Conservation (phyloP, 306 rosid species). For the Crotalaria pallida region DNA sequence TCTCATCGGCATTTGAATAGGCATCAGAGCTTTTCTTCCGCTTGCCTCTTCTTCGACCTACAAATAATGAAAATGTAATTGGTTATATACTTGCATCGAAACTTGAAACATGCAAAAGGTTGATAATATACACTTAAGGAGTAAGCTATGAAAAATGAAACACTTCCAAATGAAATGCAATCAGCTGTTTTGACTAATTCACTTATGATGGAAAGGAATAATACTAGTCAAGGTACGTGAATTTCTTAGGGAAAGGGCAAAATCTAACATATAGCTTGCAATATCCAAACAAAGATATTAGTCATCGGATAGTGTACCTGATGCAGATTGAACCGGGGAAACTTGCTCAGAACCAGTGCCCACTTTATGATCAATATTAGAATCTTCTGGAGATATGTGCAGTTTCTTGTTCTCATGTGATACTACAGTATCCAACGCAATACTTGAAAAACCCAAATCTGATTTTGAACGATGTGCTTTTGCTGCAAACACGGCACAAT, state of each 20-base stretch:
- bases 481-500: conserved; percentile 11
- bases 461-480: conserved; percentile 22
- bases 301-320: conserved; percentile 32
- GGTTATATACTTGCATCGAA: background rate
- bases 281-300: background rate
- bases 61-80: conserved; percentile 14
- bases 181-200: background rate
- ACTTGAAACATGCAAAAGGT: background rate
- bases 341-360: conserved; percentile 21
- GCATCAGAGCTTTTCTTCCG: conserved; percentile 32
- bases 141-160: background rate
- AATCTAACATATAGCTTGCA: background rate
- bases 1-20: too few species aligned
- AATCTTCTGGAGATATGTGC: conserved; percentile 2
- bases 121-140: background rate
- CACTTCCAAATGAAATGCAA: background rate
- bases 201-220: background rate
- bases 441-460: conserved; percentile 12
- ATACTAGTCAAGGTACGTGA: background rate
- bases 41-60: conserved; percentile 49
- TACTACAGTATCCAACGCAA: conserved; percentile 14
- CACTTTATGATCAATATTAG: conserved; percentile 21
- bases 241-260: background rate
- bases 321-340: conserved; percentile 23
- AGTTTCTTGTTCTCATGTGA: conserved; percentile 18